Evolutionary conservation across 495 filamentous ascomycete genomes (phyloP), one percentile per base, ranked within the genome.

Genomic region (Aspergillus conjunctus): DNA sequence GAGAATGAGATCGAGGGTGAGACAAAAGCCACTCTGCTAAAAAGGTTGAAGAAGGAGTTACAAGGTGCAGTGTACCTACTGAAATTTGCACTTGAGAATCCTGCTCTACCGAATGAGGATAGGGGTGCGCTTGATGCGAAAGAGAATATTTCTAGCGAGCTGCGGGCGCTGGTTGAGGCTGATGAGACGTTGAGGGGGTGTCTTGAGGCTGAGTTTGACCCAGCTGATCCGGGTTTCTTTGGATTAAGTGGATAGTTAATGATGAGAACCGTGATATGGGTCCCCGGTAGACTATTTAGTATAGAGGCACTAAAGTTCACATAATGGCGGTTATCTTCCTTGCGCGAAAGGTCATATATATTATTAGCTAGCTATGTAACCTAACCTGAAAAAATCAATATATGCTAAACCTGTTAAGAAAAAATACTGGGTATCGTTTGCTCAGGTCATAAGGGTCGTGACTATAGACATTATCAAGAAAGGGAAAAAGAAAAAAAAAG

Each of bases 11-110:
- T 2, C 2, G 26, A 26, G 26, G n/a, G 4, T 9, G 49, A 48
- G n/a, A 48, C 14, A 4, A 48, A 41, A 49, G 17, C 37, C 7
- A 51, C 6, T 1, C 12, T 53, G 33, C 55, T 78, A 18, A 59
- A 34, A 10, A 66, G 61, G 2, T 61, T 88, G 26, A 77, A 78
- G 69, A 55, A 63, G 17, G 76, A 82, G 61, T 68, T 92, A 58
- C 74, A 75, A 50, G 71, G 72, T 15, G 64, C 69, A 3, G 75
- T 75, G 14, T 68, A 65, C 51, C 39, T 75, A 14, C 48, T 78
- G 65, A 79, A 73, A 52, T 71, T 70, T 64, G 74, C 64, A 52
- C 69, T 71, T 56, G 67, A 71, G 58, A 72, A 73, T 45, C 71
- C 70, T 17, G 45, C 62, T 17, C 26, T 51, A 20, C 55, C 37